These are phyloP conservation scores for Penicillium parvum DNA, from an alignment of 495 filamentous ascomycete species.

Conservation along the genomic window DNA sequence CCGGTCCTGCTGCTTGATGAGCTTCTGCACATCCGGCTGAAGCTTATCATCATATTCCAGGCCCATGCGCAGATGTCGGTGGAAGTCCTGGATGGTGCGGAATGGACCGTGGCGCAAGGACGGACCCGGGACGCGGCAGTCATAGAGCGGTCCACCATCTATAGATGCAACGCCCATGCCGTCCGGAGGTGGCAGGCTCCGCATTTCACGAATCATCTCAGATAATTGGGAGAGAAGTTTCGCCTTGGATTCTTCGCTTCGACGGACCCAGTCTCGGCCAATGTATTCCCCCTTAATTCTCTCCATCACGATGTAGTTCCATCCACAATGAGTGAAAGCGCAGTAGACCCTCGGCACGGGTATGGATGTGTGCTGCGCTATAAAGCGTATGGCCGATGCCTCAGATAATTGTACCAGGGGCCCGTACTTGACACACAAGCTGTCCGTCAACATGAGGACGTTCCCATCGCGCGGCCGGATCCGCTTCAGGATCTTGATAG, in stretches of 20 bases:
- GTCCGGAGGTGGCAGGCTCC: slow-evolving; percentile 31
- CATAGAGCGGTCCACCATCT: slow-evolving; percentile 39
- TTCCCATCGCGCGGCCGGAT: slow-evolving; percentile 19
- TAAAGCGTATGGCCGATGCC: slow-evolving; percentile 45
- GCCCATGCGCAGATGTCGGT: slow-evolving; percentile 36
- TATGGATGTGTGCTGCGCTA: slow-evolving; percentile 44
- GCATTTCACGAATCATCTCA: slow-evolving; percentile 37
- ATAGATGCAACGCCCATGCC: slow-evolving; percentile 33
- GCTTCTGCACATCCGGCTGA: slow-evolving; percentile 29
- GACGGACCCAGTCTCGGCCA: slow-evolving; percentile 24
- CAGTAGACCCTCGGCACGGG: slow-evolving; percentile 49
- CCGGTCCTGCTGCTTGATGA: slow-evolving; percentile 34
- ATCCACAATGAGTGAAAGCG: slow-evolving; percentile 38
- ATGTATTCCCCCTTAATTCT: slow-evolving; percentile 44
- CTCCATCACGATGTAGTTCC: slow-evolving; percentile 50
- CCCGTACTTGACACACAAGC: slow-evolving; percentile 41
- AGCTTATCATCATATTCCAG: slow-evolving; percentile 31
- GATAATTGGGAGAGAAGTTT: slow-evolving; percentile 44
- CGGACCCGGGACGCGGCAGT: slow-evolving; percentile 30
- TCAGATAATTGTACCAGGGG: slow-evolving; percentile 36
- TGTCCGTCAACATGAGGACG: slow-evolving; percentile 32
- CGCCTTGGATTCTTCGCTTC: slow-evolving; percentile 35
- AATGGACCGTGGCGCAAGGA: slow-evolving; percentile 40
- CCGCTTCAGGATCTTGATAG: slow-evolving; percentile 21
- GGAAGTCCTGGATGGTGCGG: slow-evolving; percentile 37